phyloP scores from a whole-genome alignment of 2,329 filamentous ascomycete genomes.

The Penicillium hordei region DNA sequence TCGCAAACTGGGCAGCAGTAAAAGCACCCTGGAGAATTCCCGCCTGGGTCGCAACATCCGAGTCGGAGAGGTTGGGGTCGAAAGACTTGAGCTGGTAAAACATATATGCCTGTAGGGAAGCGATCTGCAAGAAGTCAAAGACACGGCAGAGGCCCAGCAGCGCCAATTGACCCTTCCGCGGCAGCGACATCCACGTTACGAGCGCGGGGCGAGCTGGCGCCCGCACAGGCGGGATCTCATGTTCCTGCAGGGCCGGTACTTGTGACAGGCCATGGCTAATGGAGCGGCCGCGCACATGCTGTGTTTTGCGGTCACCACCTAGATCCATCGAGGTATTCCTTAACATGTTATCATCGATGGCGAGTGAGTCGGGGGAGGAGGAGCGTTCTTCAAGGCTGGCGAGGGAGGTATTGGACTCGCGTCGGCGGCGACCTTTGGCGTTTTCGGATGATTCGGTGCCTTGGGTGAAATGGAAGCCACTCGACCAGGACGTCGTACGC shows the following conservation, averaged over 20 bases:
- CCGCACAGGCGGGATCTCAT: conserved; percentile 18
- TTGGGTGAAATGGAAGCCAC: conserved; percentile 31
- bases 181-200: conserved; percentile 44
- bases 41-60: conserved; percentile 69
- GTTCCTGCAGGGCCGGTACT: conserved; percentile 20
- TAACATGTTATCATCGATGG: conserved; percentile 28
- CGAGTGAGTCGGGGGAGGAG: conserved; percentile 23
- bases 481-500: conserved; percentile 39
- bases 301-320: conserved; percentile 19
- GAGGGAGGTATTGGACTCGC: conserved; percentile 36
- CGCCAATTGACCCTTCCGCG: conserved; percentile 39
- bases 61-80: conserved; percentile 54
- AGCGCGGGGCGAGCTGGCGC: conserved; percentile 23
- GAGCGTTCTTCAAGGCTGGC: conserved; percentile 33
- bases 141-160: conserved; percentile 42
- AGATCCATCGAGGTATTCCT: conserved; percentile 36
- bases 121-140: conserved; percentile 43
- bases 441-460: conserved; percentile 27
- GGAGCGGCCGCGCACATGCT: conserved; percentile 33
- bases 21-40: conserved; percentile 75
- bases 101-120: conserved; percentile 63
- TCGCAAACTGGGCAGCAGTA: conserved; percentile 75
- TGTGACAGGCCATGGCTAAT: conserved; percentile 27
- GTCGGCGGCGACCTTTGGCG: conserved; percentile 31
- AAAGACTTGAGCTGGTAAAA: conserved; percentile 84